Base-by-base conservation (phyloP, 2,329 filamentous ascomycete genomes). In the Xylariomycetidae sp. region DNA sequence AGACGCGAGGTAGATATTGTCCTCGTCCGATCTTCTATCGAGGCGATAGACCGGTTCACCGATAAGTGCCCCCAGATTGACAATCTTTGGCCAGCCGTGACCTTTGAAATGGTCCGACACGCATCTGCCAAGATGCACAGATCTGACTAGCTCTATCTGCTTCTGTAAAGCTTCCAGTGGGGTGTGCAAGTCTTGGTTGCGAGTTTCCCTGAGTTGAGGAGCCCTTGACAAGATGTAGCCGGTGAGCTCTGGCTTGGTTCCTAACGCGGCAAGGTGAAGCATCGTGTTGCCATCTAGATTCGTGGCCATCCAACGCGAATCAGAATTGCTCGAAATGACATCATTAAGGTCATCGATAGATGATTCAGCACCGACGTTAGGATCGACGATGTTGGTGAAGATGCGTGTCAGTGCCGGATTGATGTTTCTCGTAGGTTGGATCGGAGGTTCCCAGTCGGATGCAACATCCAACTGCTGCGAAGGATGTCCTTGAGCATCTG, bases 71-170 rank as follows among this genome's bases (percentile, higher is more conserved):
- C 46, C 42, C 16, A 61, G 38, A 42, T 52, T 61, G 18, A 16
- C 27, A 30, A 59, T 42, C 34, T 48, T 48, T 13, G 46, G 40
- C 16, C 44, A 20, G 19, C 36, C 27, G 33, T 54, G 53, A 30
- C 61, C 60, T 36, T 27, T 8, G 40, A 63, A 63, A 3, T 46
- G 30, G 37, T 63, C 59, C 15, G 57, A 57, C 32, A 48, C n/a
- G 35, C 40, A 26, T 25, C 42, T 30, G 36, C 25, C 29, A 20
- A 29, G 5, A 27, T 7, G 13, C 14, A 25, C 33, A 32, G 46
- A 56, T 44, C 57, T 42, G 16, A 45, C 34, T 18, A 30, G 44
- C 30, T 62, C 57, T 22, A 62, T 39, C n/a, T 44, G 32, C 30
- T 43, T 34, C 40, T 53, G 37, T 7, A 61, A 42, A 27, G 31